Percentiles rank a stretch among this genome's conserved stretches.
phyloP scores from a whole-genome alignment of 805 yeast genomes.

The Phaffomyces antillensis region DNA sequence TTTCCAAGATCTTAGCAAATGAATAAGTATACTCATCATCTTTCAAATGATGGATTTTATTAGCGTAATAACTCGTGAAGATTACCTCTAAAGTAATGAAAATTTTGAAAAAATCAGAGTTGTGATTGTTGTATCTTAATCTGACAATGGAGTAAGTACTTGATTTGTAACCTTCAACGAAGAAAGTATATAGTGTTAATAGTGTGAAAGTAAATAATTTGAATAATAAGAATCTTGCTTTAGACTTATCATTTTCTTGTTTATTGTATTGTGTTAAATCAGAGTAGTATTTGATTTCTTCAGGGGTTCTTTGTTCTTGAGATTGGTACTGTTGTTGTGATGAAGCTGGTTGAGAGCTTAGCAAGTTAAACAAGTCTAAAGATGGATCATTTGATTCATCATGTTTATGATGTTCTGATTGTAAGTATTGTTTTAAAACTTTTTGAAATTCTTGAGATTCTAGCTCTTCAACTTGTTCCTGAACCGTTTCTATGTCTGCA shows the following conservation, averaged over 20 bases:
- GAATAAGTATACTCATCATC: conserved; percentile 20
- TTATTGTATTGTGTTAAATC: conserved; percentile 11
- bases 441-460: conserved; percentile 18
- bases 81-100: conserved; percentile 16
- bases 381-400: conserved; percentile 7
- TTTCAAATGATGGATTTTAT: conserved; percentile 4
- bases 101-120: conserved; percentile 11
- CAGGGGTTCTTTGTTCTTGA: not conserved
- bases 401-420: conserved; percentile 12
- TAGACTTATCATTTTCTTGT: conserved; percentile 16
- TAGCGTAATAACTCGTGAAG: conserved; percentile 13
- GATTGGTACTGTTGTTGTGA: not conserved
- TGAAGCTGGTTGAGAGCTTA: conserved; percentile 2
- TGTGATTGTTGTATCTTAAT: conserved; percentile 1
- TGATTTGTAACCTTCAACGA: conserved; percentile 7
- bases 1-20: conserved; percentile 15
- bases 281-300: conserved; percentile 5
- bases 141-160: conserved; percentile 8
- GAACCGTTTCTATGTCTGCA: conserved; percentile 9
- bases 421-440: conserved; percentile 14
- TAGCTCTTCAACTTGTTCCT: not conserved
- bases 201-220: conserved; percentile 6
- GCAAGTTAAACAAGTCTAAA: conserved; percentile 8
- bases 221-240: conserved; percentile 16
- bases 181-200: conserved; percentile 10